Conservation (phyloP, 352 stramenopile genomes). For the Pythium biforme region DNA sequence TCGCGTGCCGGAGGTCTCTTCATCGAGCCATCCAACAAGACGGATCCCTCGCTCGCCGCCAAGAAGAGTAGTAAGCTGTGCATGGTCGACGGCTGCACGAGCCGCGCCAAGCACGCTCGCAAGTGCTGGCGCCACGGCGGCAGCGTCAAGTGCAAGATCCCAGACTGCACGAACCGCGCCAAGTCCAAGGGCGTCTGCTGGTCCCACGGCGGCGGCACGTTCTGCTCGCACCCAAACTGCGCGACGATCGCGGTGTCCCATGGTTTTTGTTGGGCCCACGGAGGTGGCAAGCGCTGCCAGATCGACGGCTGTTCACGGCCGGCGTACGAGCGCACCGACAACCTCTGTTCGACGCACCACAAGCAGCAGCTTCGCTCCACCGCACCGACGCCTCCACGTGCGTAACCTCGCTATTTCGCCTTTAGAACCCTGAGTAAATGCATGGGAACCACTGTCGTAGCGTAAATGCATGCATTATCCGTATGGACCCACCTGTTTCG, state of each 20-base stretch:
- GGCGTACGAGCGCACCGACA: slow-evolving; percentile 58
- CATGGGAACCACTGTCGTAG: no score
- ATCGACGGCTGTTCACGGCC: slow-evolving; percentile 41
- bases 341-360: slow-evolving; percentile 52
- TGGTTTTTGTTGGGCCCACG: slow-evolving; percentile 33
- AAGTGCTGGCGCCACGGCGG: slow-evolving; percentile 61
- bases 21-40: background rate
- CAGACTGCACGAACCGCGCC: slow-evolving; percentile 57
- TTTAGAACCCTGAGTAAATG: background rate
- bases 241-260: slow-evolving; percentile 58
- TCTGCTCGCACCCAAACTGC: slow-evolving; percentile 42
- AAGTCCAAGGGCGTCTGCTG: slow-evolving; percentile 67
- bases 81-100: slow-evolving; percentile 48
- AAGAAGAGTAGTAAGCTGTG: slow-evolving; percentile 61
- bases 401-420: no score
- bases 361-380: slow-evolving; percentile 9
- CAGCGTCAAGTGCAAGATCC: slow-evolving; percentile 51
- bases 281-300: slow-evolving; percentile 49
- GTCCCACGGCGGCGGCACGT: slow-evolving; percentile 34
- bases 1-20: background rate
- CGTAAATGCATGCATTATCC: no score
- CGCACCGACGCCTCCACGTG: no score
- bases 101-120: slow-evolving; percentile 51
- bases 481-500: no score
- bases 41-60: background rate